Base-by-base conservation (phyloP, 2,329 filamentous ascomycete genomes). In the Ophiocordyceps camponoti-saundersi region DNA sequence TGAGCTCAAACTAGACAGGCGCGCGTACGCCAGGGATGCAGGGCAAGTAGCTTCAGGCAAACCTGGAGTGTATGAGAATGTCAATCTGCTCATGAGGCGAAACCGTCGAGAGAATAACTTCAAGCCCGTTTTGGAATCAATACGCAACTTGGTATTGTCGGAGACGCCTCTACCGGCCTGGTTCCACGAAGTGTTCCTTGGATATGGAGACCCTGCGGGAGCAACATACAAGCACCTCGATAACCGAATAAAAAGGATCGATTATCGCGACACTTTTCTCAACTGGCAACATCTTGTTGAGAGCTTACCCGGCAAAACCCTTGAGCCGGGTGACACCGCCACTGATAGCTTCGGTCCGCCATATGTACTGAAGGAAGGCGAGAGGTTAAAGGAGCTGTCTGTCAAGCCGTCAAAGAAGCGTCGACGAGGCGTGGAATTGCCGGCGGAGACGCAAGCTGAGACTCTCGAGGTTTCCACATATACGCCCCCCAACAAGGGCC, bases 121-220 rank as follows among this genome's bases (percentile, higher is more conserved):
- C 71, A 93, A 86, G 58, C 80, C 89, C 11, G 81, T 98, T 11
- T 71, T 98, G 34, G 85, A 95, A 56, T 95, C 89, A 1, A 93
- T 98, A 58, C 85, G 83, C 57, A 85, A 79, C 52, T 73, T 98
- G 29, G 83, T 87, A 2, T 70, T 94, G 32, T 88, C 88, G 1
- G 85, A 94, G 55, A 80, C 90, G 20, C 84, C 85, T 7, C 72
- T 96, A 47, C 88, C 92, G 15, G 77, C 81, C 2, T 98, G 92
- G 92, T 71, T 98, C 42, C 87, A 95, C 57, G 92, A 96, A 54
- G 90, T 96, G 11, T 98, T 96, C 62, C 69, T 98, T n/a, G 92
- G 92, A 3, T 96, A 94, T 61, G 92, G 92, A 44, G 89, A 98
- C 62, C 90, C 92, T 48, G 77, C 86, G 29, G 82, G 85, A 49